Percentiles rank a stretch among this genome's conserved stretches.
phyloP scores from a whole-genome alignment of 2,329 filamentous ascomycete species.

The Aspergillus ochraceus region DNA sequence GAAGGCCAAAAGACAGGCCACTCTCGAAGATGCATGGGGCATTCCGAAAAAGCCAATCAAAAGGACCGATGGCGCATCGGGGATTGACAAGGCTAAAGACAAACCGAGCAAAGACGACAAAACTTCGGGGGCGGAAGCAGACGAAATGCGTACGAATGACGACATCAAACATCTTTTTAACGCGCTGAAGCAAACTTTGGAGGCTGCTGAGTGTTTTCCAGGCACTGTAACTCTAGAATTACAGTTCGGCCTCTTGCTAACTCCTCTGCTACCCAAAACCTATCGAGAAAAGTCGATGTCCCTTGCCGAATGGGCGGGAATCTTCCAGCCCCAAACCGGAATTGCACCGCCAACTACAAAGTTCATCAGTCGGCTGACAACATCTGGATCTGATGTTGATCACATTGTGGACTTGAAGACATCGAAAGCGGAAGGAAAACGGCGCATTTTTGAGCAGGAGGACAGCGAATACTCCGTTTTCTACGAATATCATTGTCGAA shows the following conservation, averaged over 20 bases:
- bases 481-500: conserved; percentile 44
- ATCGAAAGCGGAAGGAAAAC: conserved; percentile 16
- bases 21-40: conserved; percentile 32
- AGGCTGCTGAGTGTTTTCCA: conserved; percentile 34
- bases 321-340: conserved; percentile 34
- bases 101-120: not conserved
- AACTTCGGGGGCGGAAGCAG: not conserved
- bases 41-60: conserved; percentile 11
- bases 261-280: conserved; percentile 27
- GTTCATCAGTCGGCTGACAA: conserved; percentile 41
- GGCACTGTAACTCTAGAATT: conserved; percentile 37
- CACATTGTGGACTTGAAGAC: conserved; percentile 36
- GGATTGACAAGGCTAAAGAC: not conserved
- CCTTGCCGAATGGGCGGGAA: conserved; percentile 27
- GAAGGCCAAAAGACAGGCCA: conserved; percentile 27
- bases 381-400: conserved; percentile 42
- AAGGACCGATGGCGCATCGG: not conserved
- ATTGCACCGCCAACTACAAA: conserved; percentile 28
- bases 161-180: conserved; percentile 28
- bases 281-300: conserved; percentile 18
- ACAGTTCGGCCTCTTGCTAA: conserved; percentile 38
- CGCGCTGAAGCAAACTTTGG: conserved; percentile 31
- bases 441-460: conserved; percentile 29
- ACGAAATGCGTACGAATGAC: not conserved
- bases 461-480: conserved; percentile 24